phyloP scores from a whole-genome alignment of 192 early-diverging fungal species.

The Mortierella antarctica region DNA sequence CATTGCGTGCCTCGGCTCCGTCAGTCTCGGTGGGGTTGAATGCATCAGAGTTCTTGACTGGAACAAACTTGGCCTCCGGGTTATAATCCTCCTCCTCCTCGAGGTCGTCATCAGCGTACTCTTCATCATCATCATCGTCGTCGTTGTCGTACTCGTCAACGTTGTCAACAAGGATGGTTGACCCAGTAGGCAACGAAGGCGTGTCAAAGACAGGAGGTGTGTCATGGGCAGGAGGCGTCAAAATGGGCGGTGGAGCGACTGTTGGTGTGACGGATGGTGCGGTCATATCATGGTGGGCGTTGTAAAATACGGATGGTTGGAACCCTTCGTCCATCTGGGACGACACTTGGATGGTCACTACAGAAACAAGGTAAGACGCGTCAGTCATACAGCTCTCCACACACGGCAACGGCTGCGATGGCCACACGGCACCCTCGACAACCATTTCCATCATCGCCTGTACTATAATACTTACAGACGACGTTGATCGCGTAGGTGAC shows the following conservation, averaged over 20 bases:
- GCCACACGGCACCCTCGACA: background rate
- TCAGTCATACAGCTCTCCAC: background rate
- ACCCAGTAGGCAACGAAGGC: slow-evolving; percentile 21
- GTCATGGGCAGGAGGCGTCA: slow-evolving; percentile 17
- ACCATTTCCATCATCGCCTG: background rate
- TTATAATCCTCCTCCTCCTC: background rate
- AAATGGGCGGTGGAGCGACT: background rate
- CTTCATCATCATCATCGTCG: background rate
- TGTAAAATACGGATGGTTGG: slow-evolving; percentile 8
- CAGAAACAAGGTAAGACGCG: background rate
- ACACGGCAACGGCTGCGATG: background rate
- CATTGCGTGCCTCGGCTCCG: too few species aligned
- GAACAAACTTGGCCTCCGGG: background rate
- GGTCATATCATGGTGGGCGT: slow-evolving; percentile 1
- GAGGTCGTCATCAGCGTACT: background rate
- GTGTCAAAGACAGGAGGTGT: slow-evolving; percentile 26
- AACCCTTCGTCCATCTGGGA: slow-evolving; percentile 13
- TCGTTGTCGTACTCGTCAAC: slow-evolving; percentile 11
- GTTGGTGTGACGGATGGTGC: background rate
- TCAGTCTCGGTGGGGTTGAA: too few species aligned
- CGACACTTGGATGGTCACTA: slow-evolving; percentile 38
- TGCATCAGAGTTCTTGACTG: background rate
- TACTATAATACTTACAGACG: slow-evolving; percentile 15
- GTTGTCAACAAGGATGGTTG: slow-evolving; percentile 18
- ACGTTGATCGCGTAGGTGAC: slow-evolving; percentile 32